phyloP scores from a whole-genome alignment of 2,329 filamentous ascomycete species.

The Fusarium acutatum region DNA sequence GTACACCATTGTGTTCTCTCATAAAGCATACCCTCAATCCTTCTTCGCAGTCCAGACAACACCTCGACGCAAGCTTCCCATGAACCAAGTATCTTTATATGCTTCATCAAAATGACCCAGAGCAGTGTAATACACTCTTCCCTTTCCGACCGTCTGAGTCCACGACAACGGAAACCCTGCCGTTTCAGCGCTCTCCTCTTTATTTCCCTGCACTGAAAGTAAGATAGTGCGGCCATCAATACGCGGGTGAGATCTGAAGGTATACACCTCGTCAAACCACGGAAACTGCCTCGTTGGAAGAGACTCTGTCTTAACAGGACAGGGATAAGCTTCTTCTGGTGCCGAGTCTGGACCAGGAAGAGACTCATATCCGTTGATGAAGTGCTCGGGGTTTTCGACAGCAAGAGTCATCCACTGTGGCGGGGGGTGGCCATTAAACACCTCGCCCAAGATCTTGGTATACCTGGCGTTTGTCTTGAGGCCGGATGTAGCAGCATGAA shows the following conservation, averaged over 20 bases:
- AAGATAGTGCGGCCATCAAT: neutral
- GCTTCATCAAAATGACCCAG: slow-evolving; percentile 25
- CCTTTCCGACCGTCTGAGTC: slow-evolving; percentile 4
- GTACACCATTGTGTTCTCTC: too few relatives aligned
- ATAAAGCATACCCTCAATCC: neutral
- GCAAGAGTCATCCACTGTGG: slow-evolving; percentile 13
- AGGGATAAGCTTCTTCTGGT: neutral
- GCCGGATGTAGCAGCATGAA: slow-evolving; percentile 18
- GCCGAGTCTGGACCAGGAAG: neutral
- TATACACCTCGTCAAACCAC: slow-evolving; percentile 27
- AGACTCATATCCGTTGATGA: neutral
- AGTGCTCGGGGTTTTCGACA: neutral
- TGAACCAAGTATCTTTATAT: slow-evolving; percentile 16
- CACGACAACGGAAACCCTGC: neutral
- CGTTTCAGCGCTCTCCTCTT: neutral
- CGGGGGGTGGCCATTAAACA: slow-evolving; percentile 9
- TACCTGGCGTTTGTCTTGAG: neutral
- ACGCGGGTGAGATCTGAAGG: slow-evolving; percentile 6
- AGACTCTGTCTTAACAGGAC: neutral
- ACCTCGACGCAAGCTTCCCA: neutral
- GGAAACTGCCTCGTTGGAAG: neutral
- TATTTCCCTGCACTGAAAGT: neutral
- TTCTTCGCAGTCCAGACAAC: slow-evolving; percentile 8
- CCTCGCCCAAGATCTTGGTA: slow-evolving; percentile 8
- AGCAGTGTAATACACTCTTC: slow-evolving; percentile 19